phyloP scores from a whole-genome alignment of 106 monocot genomes.

The Dendrobium huoshanense region DNA sequence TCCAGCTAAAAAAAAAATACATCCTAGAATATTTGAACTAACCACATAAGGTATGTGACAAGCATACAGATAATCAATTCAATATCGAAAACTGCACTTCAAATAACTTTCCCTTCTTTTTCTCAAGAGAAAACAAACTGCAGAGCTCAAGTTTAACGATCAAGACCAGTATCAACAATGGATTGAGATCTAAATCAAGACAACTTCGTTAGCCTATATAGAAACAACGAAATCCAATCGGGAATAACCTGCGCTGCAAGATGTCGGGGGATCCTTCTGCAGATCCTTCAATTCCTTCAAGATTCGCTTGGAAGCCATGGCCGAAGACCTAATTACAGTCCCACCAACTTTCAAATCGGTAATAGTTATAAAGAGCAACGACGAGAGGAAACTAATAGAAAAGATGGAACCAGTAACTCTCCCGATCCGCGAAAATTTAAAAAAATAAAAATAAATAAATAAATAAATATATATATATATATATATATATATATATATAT shows the following conservation, averaged over 20 bases:
- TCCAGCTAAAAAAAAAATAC: neutral
- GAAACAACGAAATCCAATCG: neutral
- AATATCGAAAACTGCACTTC: neutral
- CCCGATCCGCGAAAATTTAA: neutral
- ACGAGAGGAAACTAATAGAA: neutral
- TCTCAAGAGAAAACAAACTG: neutral
- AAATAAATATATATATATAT: too few species aligned
- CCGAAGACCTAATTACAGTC: conserved; percentile 5
- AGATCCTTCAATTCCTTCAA: conserved; percentile 15
- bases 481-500: too few species aligned
- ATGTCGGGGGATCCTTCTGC: conserved; percentile 15
- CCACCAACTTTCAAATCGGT: conserved; percentile 4
- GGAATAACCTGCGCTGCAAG: conserved; percentile 10
- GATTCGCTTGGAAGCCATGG: conserved; percentile 11
- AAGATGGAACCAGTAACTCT: neutral
- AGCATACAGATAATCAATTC: neutral
- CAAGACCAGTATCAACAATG: too few species aligned
- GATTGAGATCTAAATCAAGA: neutral
- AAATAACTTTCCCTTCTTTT: neutral
- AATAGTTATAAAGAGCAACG: neutral
- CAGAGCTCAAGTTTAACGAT: neutral
- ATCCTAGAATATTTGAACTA: too few species aligned
- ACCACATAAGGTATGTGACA: neutral
- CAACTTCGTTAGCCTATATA: neutral
- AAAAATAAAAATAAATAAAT: too few species aligned